Base-by-base conservation (phyloP, 2,329 filamentous ascomycete genomes). In the Mycosphaerelloides madeirae region DNA sequence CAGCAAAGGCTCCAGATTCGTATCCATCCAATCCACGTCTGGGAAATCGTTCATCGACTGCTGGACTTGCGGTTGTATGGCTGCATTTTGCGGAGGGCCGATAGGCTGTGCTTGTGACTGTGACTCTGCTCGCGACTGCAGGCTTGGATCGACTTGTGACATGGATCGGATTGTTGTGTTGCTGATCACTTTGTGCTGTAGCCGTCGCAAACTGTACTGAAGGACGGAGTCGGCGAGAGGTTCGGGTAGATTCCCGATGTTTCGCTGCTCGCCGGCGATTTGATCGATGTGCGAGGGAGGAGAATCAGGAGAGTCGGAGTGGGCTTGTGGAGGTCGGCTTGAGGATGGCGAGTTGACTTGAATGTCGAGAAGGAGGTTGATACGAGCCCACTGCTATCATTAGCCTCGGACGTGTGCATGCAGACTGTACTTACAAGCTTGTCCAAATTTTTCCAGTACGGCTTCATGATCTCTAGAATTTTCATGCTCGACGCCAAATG, bases 381-480 rank as follows among this genome's bases (percentile, higher is more conserved):
- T 25, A 9, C 36, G 20, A 29, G 36, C 22, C 36, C 36, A 38
- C 35, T 38, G 19, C 35, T 22, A 13, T 16, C 7, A 12, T 25
- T 25, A 22, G 35, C 13, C 6, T n/a, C 8, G 7, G 3, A n/a
- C 35, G 11, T 25, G 12, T 36, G 16, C 4, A 6, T 6, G 13
- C 12, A n/a, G 14, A 38, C n/a, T 38, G 31, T 32, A 42, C 39
- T 28, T 22, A 35, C 39, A 11, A 43, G 31, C 18, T 20, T 19
- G 20, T 43, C 31, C 11, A 37, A 15, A 16, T 16, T 35, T 20
- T 35, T 37, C 40, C 40, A 43, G 20, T 13, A 35, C 13, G 31
- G 31, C 31, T 35, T 43, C 40, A 43, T 43, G 13, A 19, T 19
- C 31, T 34, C 11, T 13, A 43, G 20, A 14, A 43, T 29, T 20